Percentiles rank a stretch among this genome's conserved stretches.
Conservation (phyloP, 192 early-diverging fungal genomes). For the Gamsiella multidivaricata region DNA sequence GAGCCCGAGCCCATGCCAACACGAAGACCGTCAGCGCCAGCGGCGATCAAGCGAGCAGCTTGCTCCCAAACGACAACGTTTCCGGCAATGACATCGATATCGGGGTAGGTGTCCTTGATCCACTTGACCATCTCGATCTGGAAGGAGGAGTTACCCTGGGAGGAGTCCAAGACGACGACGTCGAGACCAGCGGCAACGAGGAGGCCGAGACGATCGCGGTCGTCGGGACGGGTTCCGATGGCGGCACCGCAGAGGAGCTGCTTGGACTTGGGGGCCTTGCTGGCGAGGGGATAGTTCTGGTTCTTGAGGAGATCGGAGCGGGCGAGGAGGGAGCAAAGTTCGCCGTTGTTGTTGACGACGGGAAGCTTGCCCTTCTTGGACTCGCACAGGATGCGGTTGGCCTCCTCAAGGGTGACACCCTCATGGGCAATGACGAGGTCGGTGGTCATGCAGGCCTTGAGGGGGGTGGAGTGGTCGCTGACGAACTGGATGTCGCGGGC, state of each 20-base stretch:
- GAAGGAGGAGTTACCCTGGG: slow-evolving; percentile 93
- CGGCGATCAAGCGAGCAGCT: slow-evolving; percentile 88
- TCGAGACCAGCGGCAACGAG: slow-evolving; percentile 97
- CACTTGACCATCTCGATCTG: slow-evolving; percentile 96
- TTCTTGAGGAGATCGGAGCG: slow-evolving; percentile 98
- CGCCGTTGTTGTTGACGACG: slow-evolving; percentile 85
- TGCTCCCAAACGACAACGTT: slow-evolving; percentile 98
- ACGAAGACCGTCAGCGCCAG: slow-evolving; percentile 94
- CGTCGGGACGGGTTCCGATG: slow-evolving; percentile 90
- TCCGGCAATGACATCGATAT: slow-evolving; percentile 90
- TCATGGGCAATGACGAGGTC: slow-evolving; percentile 86
- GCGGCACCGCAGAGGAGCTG: slow-evolving; percentile 96
- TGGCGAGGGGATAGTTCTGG: slow-evolving; percentile 93
- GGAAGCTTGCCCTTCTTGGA: slow-evolving; percentile 98
- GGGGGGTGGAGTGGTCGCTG: slow-evolving; percentile 67
- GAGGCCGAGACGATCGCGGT: slow-evolving; percentile 82
- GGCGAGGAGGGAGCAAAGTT: slow-evolving; percentile 90
- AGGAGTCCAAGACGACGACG: slow-evolving; percentile 95
- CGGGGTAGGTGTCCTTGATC: slow-evolving; percentile 87
- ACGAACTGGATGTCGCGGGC: slow-evolving; percentile 97
- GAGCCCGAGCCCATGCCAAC: slow-evolving; percentile 98
- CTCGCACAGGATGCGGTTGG: slow-evolving; percentile 85
- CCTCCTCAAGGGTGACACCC: slow-evolving; percentile 91
- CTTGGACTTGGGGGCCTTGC: slow-evolving; percentile 81
- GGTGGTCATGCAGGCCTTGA: slow-evolving; percentile 90